phyloP scores from a whole-genome alignment of 2,329 filamentous ascomycete genomes.

The Lachnellula arida region DNA sequence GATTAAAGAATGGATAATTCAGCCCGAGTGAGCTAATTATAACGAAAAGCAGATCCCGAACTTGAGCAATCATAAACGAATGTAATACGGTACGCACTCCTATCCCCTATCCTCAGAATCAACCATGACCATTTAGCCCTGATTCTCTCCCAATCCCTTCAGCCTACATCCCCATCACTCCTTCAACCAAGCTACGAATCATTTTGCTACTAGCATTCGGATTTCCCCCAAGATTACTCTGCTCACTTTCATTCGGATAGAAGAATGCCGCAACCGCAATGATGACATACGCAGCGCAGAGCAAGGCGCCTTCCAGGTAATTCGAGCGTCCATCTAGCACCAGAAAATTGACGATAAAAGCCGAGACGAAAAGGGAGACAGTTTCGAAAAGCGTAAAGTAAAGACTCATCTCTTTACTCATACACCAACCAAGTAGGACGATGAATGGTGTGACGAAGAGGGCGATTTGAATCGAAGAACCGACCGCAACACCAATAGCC shows the following conservation, averaged over 20 bases:
- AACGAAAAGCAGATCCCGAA: too few species aligned
- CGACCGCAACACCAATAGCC: constrained; percentile 67
- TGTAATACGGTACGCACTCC: too few species aligned
- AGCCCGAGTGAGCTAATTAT: too few species aligned
- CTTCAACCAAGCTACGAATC: constrained; percentile 15
- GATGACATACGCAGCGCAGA: constrained; percentile 64
- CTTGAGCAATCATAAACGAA: too few species aligned
- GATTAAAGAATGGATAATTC: too few species aligned
- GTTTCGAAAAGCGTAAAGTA: constrained; percentile 90
- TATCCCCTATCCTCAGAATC: too few species aligned
- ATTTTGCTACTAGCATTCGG: constrained; percentile 22
- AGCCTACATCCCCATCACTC: not conserved
- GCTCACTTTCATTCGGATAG: constrained; percentile 50
- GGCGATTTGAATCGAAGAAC: constrained; percentile 67
- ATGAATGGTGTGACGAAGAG: constrained; percentile 66
- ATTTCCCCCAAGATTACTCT: constrained; percentile 37
- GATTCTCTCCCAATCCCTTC: too few species aligned
- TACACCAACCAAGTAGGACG: constrained; percentile 67
- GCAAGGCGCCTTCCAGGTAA: constrained; percentile 73
- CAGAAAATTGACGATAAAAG: constrained; percentile 83
- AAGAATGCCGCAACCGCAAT: constrained; percentile 64
- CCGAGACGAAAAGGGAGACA: constrained; percentile 76
- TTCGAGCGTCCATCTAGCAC: constrained; percentile 83
- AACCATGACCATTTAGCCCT: too few species aligned
- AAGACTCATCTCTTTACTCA: constrained; percentile 65